These are phyloP conservation scores for Fusarium graminum DNA, from an alignment of 2,329 filamentous ascomycete species.

Conservation along the genomic window DNA sequence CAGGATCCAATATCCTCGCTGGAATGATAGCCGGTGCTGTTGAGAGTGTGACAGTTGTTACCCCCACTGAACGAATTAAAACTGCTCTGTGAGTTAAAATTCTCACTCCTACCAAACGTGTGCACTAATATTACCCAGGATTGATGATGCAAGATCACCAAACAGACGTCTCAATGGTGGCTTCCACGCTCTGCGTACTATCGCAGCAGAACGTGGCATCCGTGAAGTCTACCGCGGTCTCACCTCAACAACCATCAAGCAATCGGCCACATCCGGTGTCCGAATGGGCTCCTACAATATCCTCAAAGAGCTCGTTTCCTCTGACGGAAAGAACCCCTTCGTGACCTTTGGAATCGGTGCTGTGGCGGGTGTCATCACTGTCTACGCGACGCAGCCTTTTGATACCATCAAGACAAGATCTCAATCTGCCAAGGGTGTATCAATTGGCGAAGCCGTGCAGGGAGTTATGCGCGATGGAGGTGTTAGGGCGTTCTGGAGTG, in stretches of 20 bases:
- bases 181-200: constrained; percentile 51
- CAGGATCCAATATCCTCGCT: constrained; percentile 69
- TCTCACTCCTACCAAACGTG: rapidly evolving
- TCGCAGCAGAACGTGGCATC: constrained; percentile 57
- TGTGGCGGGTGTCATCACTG: constrained; percentile 71
- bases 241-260: constrained; percentile 61
- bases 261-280: constrained; percentile 61
- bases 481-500: constrained; percentile 73
- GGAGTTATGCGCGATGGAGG: constrained; percentile 69
- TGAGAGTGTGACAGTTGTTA: constrained; percentile 73
- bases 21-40: constrained; percentile 74
- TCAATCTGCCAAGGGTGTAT: constrained; percentile 70
- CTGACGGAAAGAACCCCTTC: constrained; percentile 42
- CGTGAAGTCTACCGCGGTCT: constrained; percentile 60
- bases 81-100: constrained; percentile 64
- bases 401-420: constrained; percentile 74
- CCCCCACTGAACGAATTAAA: constrained; percentile 76
- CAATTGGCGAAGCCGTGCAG: constrained; percentile 67
- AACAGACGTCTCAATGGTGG: constrained; percentile 50
- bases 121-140: constrained; percentile 33
- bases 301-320: constrained; percentile 53
- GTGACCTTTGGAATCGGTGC: constrained; percentile 73
- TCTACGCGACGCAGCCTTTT: constrained; percentile 70
- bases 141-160: constrained; percentile 54
- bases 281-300: constrained; percentile 64